phyloP scores from a whole-genome alignment of 208 protist species.

The Wallacemonas rigidus region DNA sequence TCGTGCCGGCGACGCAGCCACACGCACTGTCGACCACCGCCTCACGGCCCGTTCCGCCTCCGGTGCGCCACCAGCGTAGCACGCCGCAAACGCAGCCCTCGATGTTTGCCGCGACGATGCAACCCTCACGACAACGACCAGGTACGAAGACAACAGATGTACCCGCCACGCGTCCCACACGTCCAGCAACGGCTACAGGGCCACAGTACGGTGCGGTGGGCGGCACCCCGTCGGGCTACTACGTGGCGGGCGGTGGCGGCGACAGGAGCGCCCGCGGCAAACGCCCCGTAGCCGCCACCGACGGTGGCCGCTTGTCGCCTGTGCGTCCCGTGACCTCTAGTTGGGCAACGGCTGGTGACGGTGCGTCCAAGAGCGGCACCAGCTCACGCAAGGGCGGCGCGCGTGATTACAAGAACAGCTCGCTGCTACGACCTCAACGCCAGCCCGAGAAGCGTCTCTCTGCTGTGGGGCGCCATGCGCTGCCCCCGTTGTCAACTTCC shows the following conservation, averaged over 20 bases:
- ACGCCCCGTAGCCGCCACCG: neutral
- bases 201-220: neutral
- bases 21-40: neutral
- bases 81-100: neutral
- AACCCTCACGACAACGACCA: constrained; percentile 2
- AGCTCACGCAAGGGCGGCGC: neutral
- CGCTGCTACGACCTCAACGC: neutral
- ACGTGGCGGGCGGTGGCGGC: neutral
- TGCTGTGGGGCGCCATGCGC: constrained; percentile 4
- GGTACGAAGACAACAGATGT: neutral
- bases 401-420: neutral
- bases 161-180: neutral
- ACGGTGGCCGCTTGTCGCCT: neutral
- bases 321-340: constrained; percentile 6
- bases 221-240: neutral
- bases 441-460: constrained; percentile 8
- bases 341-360: neutral
- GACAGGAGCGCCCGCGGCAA: neutral
- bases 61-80: constrained; percentile 8
- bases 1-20: constrained; percentile 20
- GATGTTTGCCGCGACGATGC: constrained; percentile 11
- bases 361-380: neutral
- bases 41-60: constrained; percentile 14
- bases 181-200: neutral
- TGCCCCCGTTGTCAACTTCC: constrained; percentile 9